These are phyloP conservation scores for Huntiella bhutanensis DNA, from an alignment of 2,329 filamentous ascomycete genomes.

Conservation along the genomic window DNA sequence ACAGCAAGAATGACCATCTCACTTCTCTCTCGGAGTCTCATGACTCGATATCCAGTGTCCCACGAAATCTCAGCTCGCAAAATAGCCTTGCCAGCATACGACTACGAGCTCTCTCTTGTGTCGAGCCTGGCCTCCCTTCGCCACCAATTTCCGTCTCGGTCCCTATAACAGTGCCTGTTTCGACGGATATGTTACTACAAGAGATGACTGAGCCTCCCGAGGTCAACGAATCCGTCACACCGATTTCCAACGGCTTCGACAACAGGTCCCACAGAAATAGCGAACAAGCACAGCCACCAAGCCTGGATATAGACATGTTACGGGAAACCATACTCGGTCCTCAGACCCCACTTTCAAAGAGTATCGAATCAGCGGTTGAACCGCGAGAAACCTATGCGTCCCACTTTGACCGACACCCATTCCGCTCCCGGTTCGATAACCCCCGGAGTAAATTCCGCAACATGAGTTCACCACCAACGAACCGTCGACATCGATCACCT, in stretches of 20 bases:
- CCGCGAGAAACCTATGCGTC: background rate
- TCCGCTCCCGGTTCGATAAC: slow-evolving; percentile 1
- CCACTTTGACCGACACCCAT: background rate
- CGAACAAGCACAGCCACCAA: background rate
- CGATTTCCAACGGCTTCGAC: no score
- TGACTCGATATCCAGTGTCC: no score
- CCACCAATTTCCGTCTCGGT: background rate
- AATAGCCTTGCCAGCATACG: no score
- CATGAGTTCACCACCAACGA: slow-evolving; percentile 8
- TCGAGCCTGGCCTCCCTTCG: background rate
- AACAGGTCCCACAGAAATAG: no score
- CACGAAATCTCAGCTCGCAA: no score
- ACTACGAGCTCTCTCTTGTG: no score
- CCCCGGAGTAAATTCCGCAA: slow-evolving; percentile 6
- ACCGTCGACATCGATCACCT: slow-evolving; percentile 3
- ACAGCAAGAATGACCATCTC: no score
- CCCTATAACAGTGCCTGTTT: background rate
- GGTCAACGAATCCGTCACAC: no score
- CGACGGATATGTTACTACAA: background rate
- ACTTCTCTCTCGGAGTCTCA: no score
- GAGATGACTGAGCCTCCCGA: no score
- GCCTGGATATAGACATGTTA: background rate
- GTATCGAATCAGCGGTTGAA: background rate
- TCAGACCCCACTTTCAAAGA: background rate
- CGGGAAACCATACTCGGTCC: background rate